Evolutionary conservation across 192 early-diverging fungal species (phyloP).

Genomic region (Umbelopsis vinacea): DNA sequence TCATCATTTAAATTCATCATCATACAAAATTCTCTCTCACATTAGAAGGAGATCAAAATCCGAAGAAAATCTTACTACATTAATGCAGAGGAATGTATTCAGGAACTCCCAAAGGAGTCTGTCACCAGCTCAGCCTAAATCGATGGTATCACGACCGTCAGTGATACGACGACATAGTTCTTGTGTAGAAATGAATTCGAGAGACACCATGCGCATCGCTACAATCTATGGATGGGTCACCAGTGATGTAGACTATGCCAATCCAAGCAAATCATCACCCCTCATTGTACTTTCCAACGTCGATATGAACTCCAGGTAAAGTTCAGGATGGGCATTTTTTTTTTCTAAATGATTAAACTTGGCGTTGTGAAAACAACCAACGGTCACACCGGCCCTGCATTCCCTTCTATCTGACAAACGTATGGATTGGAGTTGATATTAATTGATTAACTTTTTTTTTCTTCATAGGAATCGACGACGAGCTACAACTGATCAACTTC

Average conservation of each 20-base stretch:
- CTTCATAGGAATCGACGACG: background rate
- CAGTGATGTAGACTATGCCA: background rate
- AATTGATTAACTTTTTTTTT: too few relatives aligned
- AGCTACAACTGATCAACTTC: background rate
- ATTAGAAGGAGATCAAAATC: constrained; percentile 14
- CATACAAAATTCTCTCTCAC: background rate
- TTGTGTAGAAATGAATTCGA: constrained; percentile 43
- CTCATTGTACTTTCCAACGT: background rate
- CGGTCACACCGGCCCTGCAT: constrained; percentile 27
- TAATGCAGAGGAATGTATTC: constrained; percentile 7
- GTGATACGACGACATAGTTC: constrained; percentile 46
- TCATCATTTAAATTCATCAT: background rate
- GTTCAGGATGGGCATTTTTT: background rate
- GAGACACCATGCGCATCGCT: constrained; percentile 44
- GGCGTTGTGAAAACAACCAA: background rate
- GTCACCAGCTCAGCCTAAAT: constrained; percentile 28
- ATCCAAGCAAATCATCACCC: background rate
- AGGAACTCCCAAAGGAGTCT: background rate
- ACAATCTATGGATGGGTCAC: constrained; percentile 54
- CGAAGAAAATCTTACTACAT: constrained; percentile 15
- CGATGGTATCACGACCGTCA: background rate
- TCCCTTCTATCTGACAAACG: background rate
- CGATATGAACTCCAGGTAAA: constrained; percentile 9
- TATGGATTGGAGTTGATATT: too few relatives aligned
- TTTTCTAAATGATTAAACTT: background rate